Evolutionary conservation across 352 stramenopile genomes (phyloP), one percentile per base, ranked within the genome.

Genomic region (Globisporangium canariense): DNA sequence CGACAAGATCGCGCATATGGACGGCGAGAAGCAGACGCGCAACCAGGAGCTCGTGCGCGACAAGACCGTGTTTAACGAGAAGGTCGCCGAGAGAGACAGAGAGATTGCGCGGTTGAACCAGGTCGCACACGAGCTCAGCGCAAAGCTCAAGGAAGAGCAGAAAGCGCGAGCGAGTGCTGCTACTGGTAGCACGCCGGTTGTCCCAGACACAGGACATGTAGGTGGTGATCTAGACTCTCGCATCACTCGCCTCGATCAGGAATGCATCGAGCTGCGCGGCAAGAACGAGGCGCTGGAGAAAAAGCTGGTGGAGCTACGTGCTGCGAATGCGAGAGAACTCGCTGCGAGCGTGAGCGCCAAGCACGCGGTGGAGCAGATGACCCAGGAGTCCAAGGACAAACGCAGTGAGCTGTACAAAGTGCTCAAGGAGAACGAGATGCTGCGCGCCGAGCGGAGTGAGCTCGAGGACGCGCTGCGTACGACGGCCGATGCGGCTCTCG

Each of bases 361-460:
- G 32, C 67, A 68, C 41, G 71, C 63, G 5, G 68, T 66, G 10
- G 63, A 77, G 30, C 73, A 73, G 66, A 69, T 81, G 57, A 65
- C 67, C 3, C 69, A 80, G 55, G 71, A 79, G 51, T 74, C 66
- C 22, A 81, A 79, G 38, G 71, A 77, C 66, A 81, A 86, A 55
- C 75, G 73, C 3, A 78, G 73, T 45, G 82, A 89, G 67, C 72
- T 91, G 32, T 89, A 86, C 63, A 69, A 74, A n/a, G 73, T 78
- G 11, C 65, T 91, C 9, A 78, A 83, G 28, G 82, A 91, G 64
- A 90, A 86, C 56, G 79, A 93, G 63, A n/a, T 77, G 47, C 66
- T 92, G 47, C 75, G 81, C 45, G 47, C 56, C n/a, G 78, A 83
- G 25, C 63, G 56, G 22, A 57, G 45, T 10, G 68, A 83, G 52